Conservation (phyloP, 2,329 filamentous ascomycete genomes). For the Mollisia scopiformis region DNA sequence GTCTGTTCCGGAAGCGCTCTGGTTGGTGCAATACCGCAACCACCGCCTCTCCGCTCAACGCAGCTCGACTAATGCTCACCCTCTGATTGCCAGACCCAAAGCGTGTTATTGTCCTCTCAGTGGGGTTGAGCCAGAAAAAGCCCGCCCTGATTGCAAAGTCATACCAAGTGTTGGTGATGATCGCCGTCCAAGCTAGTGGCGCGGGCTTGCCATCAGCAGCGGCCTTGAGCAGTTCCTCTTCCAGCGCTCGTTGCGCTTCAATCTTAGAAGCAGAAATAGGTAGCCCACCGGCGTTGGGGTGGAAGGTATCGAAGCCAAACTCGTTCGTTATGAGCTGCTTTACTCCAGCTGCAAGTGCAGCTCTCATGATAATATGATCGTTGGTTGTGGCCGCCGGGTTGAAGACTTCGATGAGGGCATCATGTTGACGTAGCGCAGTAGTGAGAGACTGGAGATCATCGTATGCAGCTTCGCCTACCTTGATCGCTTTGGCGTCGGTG, state of each 20-base stretch:
- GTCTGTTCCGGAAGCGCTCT: not conserved
- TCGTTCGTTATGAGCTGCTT: not conserved
- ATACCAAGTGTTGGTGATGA: not conserved
- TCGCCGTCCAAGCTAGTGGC: not conserved
- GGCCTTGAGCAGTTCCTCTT: not conserved
- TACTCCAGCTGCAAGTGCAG: not conserved
- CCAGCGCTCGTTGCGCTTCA: not conserved
- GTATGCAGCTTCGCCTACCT: not conserved
- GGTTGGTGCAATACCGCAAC: not conserved
- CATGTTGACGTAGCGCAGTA: not conserved
- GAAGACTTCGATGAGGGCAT: not conserved
- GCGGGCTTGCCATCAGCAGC: not conserved
- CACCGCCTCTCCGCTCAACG: not conserved
- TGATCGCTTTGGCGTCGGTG: not conserved
- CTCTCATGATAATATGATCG: not conserved
- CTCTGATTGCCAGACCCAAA: constrained; percentile 1
- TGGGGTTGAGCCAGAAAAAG: not conserved
- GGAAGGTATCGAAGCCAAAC: not conserved
- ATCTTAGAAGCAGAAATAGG: not conserved
- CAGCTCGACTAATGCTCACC: not conserved
- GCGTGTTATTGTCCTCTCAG: not conserved
- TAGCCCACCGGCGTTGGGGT: not conserved
- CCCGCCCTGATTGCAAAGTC: not conserved
- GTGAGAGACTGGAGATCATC: not conserved
- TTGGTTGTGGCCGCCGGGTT: not conserved